Base-by-base conservation (phyloP, 2,329 filamentous ascomycete species). In the Aspergillus chevalieri region DNA sequence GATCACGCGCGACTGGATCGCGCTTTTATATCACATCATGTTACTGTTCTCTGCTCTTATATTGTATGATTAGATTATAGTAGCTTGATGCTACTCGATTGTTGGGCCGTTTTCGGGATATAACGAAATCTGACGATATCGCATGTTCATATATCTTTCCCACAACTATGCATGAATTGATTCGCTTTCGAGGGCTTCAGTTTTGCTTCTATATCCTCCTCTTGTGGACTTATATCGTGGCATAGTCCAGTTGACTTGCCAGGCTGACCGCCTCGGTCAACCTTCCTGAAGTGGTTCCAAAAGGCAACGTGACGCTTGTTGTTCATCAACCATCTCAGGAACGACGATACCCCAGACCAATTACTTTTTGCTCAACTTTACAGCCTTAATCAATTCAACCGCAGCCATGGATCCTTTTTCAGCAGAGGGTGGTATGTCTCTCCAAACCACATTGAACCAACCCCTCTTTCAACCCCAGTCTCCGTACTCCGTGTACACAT, bases 361-460 rank as follows among this genome's bases (percentile, higher is more conserved):
- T 3, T 19, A 42, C 21, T 24, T 14, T 24, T 12, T 24, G 10
- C 39, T 42, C 39, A 21, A 19, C 10, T 46, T 17, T 43, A 24
- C 41, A 38, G 19, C 41, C 47, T 52, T 53, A 47, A 49, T 47
- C 47, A 47, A 52, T 24, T 24, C 26, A 14, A 52, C 46, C 24
- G 49, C 24, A 51, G 73, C 63, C 59, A 82, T 82, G 78, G 82
- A 85, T 69, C 81, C 81, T 43, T 85, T 83, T 65, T 82, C 80
- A 51, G 73, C 79, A 57, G 82, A 84, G 70, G 81, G 81, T 71
- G 79, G 79, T 80, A 68, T 57, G 69, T 51, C 10, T 14, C 30
- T 12, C 26, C 14, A 17, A 15, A 15, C n/a, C 4, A n/a, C 30
- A 21, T 28, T 19, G 9, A 21, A 14, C 10, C 26, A 47, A 30